phyloP scores from a whole-genome alignment of 805 yeast species.

The Phaffomyces opuntiae region DNA sequence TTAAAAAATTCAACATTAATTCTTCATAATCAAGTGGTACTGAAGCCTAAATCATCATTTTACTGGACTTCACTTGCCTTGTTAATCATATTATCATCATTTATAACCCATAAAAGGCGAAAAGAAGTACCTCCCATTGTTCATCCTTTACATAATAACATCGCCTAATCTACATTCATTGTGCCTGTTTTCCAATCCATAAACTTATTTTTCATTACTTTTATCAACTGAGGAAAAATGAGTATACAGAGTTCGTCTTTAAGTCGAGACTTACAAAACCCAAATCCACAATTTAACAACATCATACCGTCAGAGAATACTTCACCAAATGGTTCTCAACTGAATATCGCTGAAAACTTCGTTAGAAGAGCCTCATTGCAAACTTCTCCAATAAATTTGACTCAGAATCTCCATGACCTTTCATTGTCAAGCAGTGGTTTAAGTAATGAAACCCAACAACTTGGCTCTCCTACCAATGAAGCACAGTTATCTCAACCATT shows the following conservation, averaged over 20 bases:
- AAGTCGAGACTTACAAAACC: conserved; percentile 3
- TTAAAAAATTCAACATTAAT: neutral
- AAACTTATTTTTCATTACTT: too few species aligned
- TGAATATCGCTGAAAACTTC: conserved; percentile 8
- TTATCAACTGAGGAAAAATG: neutral
- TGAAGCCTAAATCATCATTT: neutral
- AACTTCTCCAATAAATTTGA: conserved; percentile 19
- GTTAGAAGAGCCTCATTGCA: conserved; percentile 18
- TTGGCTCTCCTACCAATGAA: conserved; percentile 2
- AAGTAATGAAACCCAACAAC: conserved; percentile 2
- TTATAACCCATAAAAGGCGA: too few species aligned
- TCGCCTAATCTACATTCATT: too few species aligned
- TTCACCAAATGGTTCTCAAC: conserved; percentile 17
- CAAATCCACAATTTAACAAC: conserved; percentile 9
- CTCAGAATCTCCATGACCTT: conserved; percentile 14
- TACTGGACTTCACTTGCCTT: too few species aligned
- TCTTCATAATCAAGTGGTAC: neutral
- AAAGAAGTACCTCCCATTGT: too few species aligned
- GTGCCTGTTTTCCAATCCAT: too few species aligned
- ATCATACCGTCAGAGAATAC: conserved; percentile 14
- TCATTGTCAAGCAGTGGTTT: conserved; percentile 8
- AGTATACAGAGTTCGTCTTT: conserved; percentile 5
- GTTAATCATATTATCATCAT: too few species aligned
- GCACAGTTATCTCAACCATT: conserved; percentile 1
- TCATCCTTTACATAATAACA: too few species aligned